Conservation (phyloP, 805 yeast species). For the Metschnikowia amazonensis region DNA sequence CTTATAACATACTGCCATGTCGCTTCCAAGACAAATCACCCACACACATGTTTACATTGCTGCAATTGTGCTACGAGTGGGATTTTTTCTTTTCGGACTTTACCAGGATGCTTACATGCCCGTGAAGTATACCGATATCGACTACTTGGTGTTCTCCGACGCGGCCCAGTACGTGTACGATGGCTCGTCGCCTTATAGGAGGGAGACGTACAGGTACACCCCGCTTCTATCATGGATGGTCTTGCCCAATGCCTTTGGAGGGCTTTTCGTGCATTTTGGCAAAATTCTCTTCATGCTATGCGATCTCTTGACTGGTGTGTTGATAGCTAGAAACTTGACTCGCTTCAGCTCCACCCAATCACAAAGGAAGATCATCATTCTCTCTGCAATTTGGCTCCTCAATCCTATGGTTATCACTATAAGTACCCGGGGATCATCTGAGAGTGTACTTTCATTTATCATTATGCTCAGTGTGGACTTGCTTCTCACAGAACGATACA, state of each 20-base stretch:
- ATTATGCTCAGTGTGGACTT: slow-evolving; percentile 47
- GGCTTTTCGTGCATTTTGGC: slow-evolving; percentile 57
- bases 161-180: slow-evolving; percentile 70
- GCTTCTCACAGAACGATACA: slow-evolving; percentile 26
- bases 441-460: slow-evolving; percentile 78
- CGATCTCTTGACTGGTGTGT: slow-evolving; percentile 75
- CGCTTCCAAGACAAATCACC: background rate
- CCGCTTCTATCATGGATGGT: slow-evolving; percentile 85
- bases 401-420: slow-evolving; percentile 96
- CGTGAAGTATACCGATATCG: slow-evolving; percentile 90
- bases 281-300: slow-evolving; percentile 72
- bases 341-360: slow-evolving; percentile 1
- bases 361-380: slow-evolving; percentile 17
- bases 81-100: slow-evolving; percentile 70
- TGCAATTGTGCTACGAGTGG: slow-evolving; percentile 43
- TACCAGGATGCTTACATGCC: slow-evolving; percentile 81
- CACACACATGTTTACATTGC: slow-evolving; percentile 7
- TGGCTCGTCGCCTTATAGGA: slow-evolving; percentile 64
- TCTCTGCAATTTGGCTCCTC: slow-evolving; percentile 71
- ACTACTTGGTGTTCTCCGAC: slow-evolving; percentile 89
- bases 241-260: slow-evolving; percentile 57
- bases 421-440: slow-evolving; percentile 90
- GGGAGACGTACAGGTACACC: slow-evolving; percentile 92
- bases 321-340: slow-evolving; percentile 26
- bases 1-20: background rate